Evolutionary conservation across 2,329 filamentous ascomycete species (phyloP).

Genomic region (Neopestalotiopsis sp.): DNA sequence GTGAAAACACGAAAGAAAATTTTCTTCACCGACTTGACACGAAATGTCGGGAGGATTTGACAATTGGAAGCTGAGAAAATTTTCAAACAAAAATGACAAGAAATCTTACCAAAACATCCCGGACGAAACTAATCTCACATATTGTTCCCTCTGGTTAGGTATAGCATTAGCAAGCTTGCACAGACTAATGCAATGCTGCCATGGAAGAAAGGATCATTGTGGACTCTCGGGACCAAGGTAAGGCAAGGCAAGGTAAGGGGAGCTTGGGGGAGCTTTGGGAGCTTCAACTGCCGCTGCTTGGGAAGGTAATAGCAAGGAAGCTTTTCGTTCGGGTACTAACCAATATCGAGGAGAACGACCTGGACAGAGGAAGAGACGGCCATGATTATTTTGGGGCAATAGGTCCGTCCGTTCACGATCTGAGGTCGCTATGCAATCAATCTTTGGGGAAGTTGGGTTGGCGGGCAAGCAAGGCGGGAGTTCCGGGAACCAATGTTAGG

Average conservation of each 20-base stretch:
- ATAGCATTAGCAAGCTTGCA: conserved; percentile 47
- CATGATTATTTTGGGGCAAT: conserved; percentile 31
- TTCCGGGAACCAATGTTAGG: conserved; percentile 28
- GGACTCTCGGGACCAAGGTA: not conserved
- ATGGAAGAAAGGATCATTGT: conserved; percentile 19
- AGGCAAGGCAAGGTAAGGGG: conserved; percentile 11
- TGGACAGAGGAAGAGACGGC: conserved; percentile 43
- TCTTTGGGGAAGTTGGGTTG: not conserved
- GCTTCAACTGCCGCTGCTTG: not conserved
- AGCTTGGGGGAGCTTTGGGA: conserved; percentile 12
- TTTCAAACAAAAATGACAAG: not conserved
- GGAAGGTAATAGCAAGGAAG: not conserved
- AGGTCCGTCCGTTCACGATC: conserved; percentile 9
- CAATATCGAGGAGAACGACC: conserved; percentile 63
- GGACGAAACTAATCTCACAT: conserved; percentile 84
- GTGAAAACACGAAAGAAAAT: not conserved
- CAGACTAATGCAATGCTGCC: conserved; percentile 36
- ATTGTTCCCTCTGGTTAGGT: conserved; percentile 73
- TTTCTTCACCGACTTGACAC: conserved; percentile 2
- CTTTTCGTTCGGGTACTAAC: conserved; percentile 45
- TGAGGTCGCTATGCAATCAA: conserved; percentile 8
- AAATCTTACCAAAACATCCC: conserved; percentile 76
- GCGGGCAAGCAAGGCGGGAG: conserved; percentile 16
- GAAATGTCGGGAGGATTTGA: not conserved
- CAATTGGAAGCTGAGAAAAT: not conserved